phyloP scores from a whole-genome alignment of 1,284 basidiomycete species.

The Austropuccinia psidii region DNA sequence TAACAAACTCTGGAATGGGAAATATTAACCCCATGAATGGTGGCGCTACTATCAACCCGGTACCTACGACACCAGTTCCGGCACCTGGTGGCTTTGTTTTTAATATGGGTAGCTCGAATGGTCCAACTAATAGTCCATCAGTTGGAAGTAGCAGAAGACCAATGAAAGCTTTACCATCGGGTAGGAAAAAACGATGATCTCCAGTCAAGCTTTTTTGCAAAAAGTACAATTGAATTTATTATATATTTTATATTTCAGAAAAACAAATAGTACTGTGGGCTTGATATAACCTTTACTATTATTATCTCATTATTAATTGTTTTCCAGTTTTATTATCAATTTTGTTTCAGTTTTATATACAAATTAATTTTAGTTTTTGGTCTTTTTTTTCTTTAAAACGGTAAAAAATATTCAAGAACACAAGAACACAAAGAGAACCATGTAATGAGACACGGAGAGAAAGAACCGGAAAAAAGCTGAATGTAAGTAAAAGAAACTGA shows the following conservation, averaged over 20 bases:
- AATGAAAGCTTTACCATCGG: not conserved
- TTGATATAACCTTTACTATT: not conserved
- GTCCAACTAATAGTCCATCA: not conserved
- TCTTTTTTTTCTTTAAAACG: not conserved
- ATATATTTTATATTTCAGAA: not conserved
- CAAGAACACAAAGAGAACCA: too few species aligned
- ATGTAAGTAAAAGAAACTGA: too few species aligned
- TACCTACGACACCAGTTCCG: not conserved
- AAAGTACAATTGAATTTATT: not conserved
- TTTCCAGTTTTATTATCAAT: not conserved
- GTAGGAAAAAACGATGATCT: not conserved
- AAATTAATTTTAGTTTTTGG: not conserved
- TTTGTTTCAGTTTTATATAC: not conserved
- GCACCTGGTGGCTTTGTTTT: slow-evolving; percentile 12
- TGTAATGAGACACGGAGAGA: too few species aligned
- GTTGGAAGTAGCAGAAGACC: not conserved
- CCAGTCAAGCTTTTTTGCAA: not conserved
- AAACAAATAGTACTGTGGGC: too few species aligned
- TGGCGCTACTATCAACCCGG: not conserved
- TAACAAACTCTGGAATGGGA: not conserved
- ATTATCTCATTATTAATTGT: not conserved
- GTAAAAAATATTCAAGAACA: not conserved
- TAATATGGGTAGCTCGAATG: not conserved
- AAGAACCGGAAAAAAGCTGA: too few species aligned
- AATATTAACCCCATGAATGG: not conserved